phyloP scores from a whole-genome alignment of 2,329 filamentous ascomycete species.

The Fusarium illudens region DNA sequence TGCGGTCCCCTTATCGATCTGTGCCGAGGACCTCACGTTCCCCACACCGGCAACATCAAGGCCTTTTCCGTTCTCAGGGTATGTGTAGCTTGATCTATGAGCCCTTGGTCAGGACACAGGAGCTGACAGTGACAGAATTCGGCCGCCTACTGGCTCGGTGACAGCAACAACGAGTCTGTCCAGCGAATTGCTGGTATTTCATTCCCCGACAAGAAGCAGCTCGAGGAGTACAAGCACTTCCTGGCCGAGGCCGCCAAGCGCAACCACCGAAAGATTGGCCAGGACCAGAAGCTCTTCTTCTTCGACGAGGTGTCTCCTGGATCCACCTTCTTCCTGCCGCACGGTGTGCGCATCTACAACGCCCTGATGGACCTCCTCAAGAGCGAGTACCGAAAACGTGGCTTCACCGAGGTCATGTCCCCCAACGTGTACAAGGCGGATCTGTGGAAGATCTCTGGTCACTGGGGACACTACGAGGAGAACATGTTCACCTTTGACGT shows the following conservation, averaged over 20 bases:
- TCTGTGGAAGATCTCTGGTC: slow-evolving; percentile 93
- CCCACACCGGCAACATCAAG: slow-evolving; percentile 91
- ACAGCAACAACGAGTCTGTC: slow-evolving; percentile 91
- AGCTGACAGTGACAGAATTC: slow-evolving; percentile 63
- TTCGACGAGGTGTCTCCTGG: slow-evolving; percentile 95
- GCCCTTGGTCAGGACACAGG: neutral
- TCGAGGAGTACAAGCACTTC: slow-evolving; percentile 93
- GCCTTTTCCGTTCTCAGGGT: slow-evolving; percentile 90
- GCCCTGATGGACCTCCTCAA: slow-evolving; percentile 82
- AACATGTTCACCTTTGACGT: slow-evolving; percentile 83
- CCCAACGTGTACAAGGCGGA: slow-evolving; percentile 94
- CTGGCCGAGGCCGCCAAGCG: slow-evolving; percentile 98
- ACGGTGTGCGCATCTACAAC: slow-evolving; percentile 94
- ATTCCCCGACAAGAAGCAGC: slow-evolving; percentile 93
- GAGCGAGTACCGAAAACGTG: slow-evolving; percentile 89
- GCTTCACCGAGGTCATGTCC: slow-evolving; percentile 93
- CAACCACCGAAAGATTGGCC: slow-evolving; percentile 92
- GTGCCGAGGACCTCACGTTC: slow-evolving; percentile 93
- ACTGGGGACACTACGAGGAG: slow-evolving; percentile 87
- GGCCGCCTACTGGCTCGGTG: slow-evolving; percentile 89
- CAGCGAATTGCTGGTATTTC: slow-evolving; percentile 97
- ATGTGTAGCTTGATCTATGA: slow-evolving; percentile 4
- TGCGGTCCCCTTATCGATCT: slow-evolving; percentile 95
- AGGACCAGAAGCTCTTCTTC: slow-evolving; percentile 97
- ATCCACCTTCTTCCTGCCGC: slow-evolving; percentile 89